Evolutionary conservation across 2,329 filamentous ascomycete genomes (phyloP), one percentile per base, ranked within the genome.

Genomic region (Penicillium sp.): DNA sequence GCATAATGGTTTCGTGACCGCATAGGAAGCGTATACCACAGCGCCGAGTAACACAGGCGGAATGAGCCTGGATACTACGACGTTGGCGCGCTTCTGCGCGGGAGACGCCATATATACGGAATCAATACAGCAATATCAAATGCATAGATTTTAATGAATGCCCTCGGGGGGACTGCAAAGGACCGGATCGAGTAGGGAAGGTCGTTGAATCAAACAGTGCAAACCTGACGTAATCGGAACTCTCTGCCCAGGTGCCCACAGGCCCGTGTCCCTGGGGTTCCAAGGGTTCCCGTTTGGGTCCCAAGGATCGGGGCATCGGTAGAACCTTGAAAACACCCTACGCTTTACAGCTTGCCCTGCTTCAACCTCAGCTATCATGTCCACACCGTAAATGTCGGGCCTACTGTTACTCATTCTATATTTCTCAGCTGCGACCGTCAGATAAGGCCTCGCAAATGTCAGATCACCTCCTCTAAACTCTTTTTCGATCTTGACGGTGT

Each of bases 1-100:
- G 71, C 88, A 89, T 60, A 92, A 75, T 46, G 82, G 81, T 61
- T 83, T 86, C 49, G 89, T 84, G 49, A 92, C 73, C 15, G 86
- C 86, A 76, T 89, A 96, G 35, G 86, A 89, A 21, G 84, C 84
- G 73, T 90, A 91, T 38, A 81, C 86, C 60, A 90, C 81, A 38
- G 84, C 80, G 31, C 82, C 87, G 35, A 86, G 74, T 41, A 96
- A 82, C 50, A 93, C 71, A 40, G 87, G 65, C 4, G 92, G 92
- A 56, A 96, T 86, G 56, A 89, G 75, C 58, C 88, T 82, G 51
- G 86, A 84, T 48, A 83, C 81, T 74, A 82, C 85, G 67, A 82
- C 76, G 72, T 85, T 86, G 50, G 80, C 76, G 63, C 79, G 76
- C 65, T 75, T 76, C 56, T 75, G 69, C 62, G 71, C 67, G 54